Evolutionary conservation across 2,329 filamentous ascomycete species (phyloP), one percentile per base, ranked within the genome.

Genomic region (Chaetomium olivaceum): DNA sequence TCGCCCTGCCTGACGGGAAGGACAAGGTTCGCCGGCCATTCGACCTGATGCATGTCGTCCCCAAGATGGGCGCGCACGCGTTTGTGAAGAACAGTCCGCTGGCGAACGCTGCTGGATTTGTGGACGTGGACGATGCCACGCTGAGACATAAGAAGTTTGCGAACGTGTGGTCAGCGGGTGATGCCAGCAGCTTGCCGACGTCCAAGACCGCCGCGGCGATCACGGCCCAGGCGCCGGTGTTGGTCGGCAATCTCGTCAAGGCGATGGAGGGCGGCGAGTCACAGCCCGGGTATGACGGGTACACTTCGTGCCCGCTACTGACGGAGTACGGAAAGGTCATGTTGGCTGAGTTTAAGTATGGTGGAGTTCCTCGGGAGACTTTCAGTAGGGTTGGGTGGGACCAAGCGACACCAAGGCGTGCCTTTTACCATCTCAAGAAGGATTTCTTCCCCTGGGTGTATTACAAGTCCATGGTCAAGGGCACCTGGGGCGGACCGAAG

Each of bases 91-190:
- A 83, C 69, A 86, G 83, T 65, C 66, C 78, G 11, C 74, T 87
- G 2, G 86, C 83, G 4, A 82, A 87, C 72, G 81, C 79, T 57
- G 82, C 80, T 19, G 85, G 85, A 2, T 86, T 80, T 64, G 84
- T 87, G n/a, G 83, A 86, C 48, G 85, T 87, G 0, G 79, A 87
- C 70, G 78, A 84, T 43, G 75, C 71, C 62, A 87, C 82, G 11
- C 79, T 81, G 14, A 83, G 78, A 16, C 84, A 87, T 75, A 82
- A 78, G 67, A 84, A 80, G 70, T 87, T 78, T 71, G 66, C 76
- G 69, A 87, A 87, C 60, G 81, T 87, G 61, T 88, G 85, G 85
- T 85, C 84, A 4, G 78, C 80, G 0, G 85, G 85, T 16, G 85
- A 87, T 66, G 85, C 85, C 0, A 85, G 85, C n/a, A 85, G 80